Evolutionary conservation across 2,329 filamentous ascomycete genomes (phyloP).

Genomic region (Pseudophaeomoniella oleicola): DNA sequence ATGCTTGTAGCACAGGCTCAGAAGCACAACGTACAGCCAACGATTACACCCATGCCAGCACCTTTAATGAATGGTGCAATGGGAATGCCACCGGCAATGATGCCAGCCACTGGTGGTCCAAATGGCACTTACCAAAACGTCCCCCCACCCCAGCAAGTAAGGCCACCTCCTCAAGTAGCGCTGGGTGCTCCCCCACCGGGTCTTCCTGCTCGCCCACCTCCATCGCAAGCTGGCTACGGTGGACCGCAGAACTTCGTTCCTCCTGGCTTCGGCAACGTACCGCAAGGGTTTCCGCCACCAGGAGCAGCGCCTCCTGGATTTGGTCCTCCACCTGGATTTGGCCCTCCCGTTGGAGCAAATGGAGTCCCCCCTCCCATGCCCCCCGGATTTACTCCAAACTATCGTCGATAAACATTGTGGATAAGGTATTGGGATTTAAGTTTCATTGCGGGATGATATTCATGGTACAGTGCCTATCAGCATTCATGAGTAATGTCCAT

Average conservation of each 20-base stretch:
- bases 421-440: too few relatives aligned
- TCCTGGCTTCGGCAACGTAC: slow-evolving; percentile 21
- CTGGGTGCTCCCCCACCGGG: slow-evolving; percentile 33
- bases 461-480: too few relatives aligned
- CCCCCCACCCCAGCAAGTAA: slow-evolving; percentile 24
- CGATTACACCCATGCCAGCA: slow-evolving; percentile 60
- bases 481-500: too few relatives aligned
- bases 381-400: slow-evolving; percentile 1
- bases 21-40: slow-evolving; percentile 81
- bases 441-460: too few relatives aligned
- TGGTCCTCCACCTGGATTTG: slow-evolving; percentile 33
- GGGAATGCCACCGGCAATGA: slow-evolving; percentile 26
- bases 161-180: slow-evolving; percentile 41
- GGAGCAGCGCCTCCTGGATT: slow-evolving; percentile 36
- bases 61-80: slow-evolving; percentile 45
- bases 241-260: slow-evolving; percentile 41
- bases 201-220: slow-evolving; percentile 55
- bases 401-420: neutral
- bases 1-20: slow-evolving; percentile 84
- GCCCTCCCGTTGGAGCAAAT: neutral
- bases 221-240: slow-evolving; percentile 52
- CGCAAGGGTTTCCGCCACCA: slow-evolving; percentile 21
- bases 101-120: slow-evolving; percentile 20
- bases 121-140: slow-evolving; percentile 26
- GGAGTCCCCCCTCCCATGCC: neutral